These are phyloP conservation scores for Cutaneotrichosporon sp. DNA, from an alignment of 1,284 basidiomycete genomes.

Conservation along the genomic window DNA sequence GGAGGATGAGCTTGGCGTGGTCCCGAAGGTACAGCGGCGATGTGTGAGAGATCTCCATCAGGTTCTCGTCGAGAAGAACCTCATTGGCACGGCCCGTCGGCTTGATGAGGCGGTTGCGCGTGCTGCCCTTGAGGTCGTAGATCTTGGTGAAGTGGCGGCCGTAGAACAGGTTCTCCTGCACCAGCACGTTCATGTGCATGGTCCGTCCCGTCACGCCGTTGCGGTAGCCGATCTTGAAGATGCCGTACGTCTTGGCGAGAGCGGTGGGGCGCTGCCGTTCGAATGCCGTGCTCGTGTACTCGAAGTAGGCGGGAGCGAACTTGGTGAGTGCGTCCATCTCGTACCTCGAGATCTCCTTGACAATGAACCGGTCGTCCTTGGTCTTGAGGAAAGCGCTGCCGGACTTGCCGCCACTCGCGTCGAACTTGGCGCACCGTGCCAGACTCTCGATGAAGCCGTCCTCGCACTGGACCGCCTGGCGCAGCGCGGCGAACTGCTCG, in stretches of 20 bases:
- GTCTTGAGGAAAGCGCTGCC: constrained; percentile 97
- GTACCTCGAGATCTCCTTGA: constrained; percentile 89
- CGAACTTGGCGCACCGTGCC: constrained; percentile 93
- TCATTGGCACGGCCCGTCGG: constrained; percentile 89
- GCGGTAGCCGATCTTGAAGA: constrained; percentile 91
- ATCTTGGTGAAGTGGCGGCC: constrained; percentile 87
- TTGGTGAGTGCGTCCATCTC: constrained; percentile 95
- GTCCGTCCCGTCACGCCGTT: constrained; percentile 75
- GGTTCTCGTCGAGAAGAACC: constrained; percentile 64
- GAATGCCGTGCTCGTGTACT: constrained; percentile 80
- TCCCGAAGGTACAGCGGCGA: constrained; percentile 91
- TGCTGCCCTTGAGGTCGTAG: constrained; percentile 93
- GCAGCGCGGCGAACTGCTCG: constrained; percentile 94
- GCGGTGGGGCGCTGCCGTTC: constrained; percentile 87
- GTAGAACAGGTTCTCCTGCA: constrained; percentile 98
- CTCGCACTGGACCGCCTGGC: constrained; percentile 89
- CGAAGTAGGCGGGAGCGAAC: constrained; percentile 96
- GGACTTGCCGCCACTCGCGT: constrained; percentile 93
- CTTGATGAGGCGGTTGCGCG: constrained; percentile 85
- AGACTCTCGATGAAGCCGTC: constrained; percentile 91
- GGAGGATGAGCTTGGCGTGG: constrained; percentile 88
- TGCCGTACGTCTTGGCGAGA: constrained; percentile 95
- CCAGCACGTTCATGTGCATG: constrained; percentile 90
- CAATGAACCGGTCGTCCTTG: constrained; percentile 95
- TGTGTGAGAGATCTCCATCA: constrained; percentile 52